Conservation (phyloP, 306 rosid genomes). For the Quercus wislizeni region DNA sequence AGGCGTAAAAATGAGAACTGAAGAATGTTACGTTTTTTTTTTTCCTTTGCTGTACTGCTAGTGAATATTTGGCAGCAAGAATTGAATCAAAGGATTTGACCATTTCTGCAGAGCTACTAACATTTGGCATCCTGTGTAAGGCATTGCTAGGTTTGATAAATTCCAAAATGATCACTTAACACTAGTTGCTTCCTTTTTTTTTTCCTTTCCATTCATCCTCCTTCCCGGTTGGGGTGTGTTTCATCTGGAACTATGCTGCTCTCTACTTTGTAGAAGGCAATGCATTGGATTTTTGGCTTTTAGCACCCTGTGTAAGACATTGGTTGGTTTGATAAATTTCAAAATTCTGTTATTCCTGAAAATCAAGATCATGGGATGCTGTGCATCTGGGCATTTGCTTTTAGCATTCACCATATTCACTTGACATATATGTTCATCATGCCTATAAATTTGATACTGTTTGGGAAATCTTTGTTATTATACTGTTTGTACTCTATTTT, state of each 20-base stretch:
- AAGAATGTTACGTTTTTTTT: background rate
- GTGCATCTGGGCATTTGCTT: no score
- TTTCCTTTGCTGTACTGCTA: background rate
- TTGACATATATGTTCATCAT: no score
- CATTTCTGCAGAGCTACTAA: background rate
- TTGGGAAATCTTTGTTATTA: no score
- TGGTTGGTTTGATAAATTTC: no score
- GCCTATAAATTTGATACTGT: no score
- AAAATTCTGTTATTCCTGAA: no score
- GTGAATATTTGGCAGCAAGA: background rate
- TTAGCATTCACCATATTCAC: no score
- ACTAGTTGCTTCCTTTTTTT: background rate
- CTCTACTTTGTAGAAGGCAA: background rate
- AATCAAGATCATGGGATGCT: no score
- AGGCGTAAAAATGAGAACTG: constrained; percentile 35
- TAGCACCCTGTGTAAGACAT: no score
- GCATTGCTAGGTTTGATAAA: background rate
- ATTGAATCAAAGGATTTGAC: background rate
- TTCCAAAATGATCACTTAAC: background rate
- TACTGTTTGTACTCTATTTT: no score
- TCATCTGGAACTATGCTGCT: background rate
- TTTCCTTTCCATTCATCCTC: background rate
- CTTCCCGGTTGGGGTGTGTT: background rate
- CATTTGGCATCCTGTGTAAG: background rate
- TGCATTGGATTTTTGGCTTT: background rate